Percentiles rank a stretch among this genome's conserved stretches.
These are phyloP conservation scores for Nannizzia gypsea DNA, from an alignment of 2,329 filamentous ascomycete genomes.

Conservation along the genomic window DNA sequence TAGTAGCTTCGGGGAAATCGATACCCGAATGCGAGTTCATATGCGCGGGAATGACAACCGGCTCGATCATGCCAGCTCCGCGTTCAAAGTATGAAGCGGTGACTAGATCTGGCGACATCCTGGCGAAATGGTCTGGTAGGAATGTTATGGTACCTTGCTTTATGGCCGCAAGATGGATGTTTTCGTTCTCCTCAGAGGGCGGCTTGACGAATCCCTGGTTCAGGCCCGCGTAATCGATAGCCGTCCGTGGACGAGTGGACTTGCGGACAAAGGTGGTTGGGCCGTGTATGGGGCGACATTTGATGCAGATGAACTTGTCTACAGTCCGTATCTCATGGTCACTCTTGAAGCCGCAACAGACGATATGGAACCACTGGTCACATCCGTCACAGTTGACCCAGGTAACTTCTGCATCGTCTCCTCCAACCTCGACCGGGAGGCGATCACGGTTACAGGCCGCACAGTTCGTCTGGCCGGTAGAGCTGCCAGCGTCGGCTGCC, in stretches of 20 bases:
- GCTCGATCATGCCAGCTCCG: constrained; percentile 52
- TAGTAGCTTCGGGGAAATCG: constrained; percentile 25
- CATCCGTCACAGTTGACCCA: constrained; percentile 61
- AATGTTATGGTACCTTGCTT: constrained; percentile 53
- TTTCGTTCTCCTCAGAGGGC: constrained; percentile 51
- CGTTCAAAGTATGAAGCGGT: constrained; percentile 53
- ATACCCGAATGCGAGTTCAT: constrained; percentile 42
- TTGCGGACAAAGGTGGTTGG: constrained; percentile 57
- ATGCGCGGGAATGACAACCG: constrained; percentile 53
- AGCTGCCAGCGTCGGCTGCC: constrained; percentile 11
- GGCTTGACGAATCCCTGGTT: constrained; percentile 56
- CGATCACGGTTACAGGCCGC: constrained; percentile 46
- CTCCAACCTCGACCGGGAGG: constrained; percentile 35
- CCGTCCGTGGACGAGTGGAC: constrained; percentile 51
- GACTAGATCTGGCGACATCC: constrained; percentile 51
- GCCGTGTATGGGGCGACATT: constrained; percentile 49
- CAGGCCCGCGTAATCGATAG: constrained; percentile 56
- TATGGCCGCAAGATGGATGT: constrained; percentile 57
- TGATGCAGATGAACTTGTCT: constrained; percentile 54
- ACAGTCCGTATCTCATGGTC: constrained; percentile 53
- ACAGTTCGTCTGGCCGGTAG: constrained; percentile 37
- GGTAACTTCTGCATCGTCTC: constrained; percentile 41
- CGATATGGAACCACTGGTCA: constrained; percentile 56
- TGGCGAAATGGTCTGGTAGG: constrained; percentile 49
- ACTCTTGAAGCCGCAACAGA: constrained; percentile 54